Base-by-base conservation (phyloP, 2,329 filamentous ascomycete genomes). In the Blastomyces gilchristii region DNA sequence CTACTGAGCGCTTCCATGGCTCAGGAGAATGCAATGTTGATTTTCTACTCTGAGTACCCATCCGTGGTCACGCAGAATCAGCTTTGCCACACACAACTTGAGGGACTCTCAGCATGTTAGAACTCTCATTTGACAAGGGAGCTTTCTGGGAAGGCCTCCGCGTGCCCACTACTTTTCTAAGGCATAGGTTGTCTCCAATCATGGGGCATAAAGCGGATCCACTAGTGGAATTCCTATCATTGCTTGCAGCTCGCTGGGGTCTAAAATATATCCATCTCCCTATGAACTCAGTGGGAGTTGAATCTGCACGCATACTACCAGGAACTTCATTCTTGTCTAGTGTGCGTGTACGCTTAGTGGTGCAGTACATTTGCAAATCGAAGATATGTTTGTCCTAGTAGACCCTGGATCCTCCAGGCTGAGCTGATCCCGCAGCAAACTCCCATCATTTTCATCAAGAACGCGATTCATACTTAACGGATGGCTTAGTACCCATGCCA, bases 381-480 rank as follows among this genome's bases (percentile, higher is more conserved):
- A 41, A 25, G 7, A 18, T n/a, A 22, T 25, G 12, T 22, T 7
- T 8, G 2, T 41, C 9, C 34, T 6, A 12, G 2, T 14, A n/a
- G 2, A 1, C 34, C 2, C 2, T 7, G 54, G 68, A 50, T 77
- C 75, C 64, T 74, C 72, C n/a, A 71, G 63, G 34, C 34, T 37
- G 34, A 37, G 34, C 34, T 8, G 34, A 37, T 9, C 34, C 34
- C 8, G 9, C 34, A 14, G 72, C 64, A 43, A 72, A 67, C 11
- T 56, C 34, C 34, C 62, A 54, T 75, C 60, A 43, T 78, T 76
- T 25, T 68, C 50, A 2, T 47, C 52, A 50, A 71, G 70, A 14
- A 75, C 63, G 2, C 28, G 12, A 22, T 66, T 12, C 65, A 5
- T 66, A 71, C 0, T 56, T 9, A 39, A 66, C 62, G 34, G 75